Evolutionary conservation across 306 rosid species (phyloP).

Genomic region (Urtica urens): DNA sequence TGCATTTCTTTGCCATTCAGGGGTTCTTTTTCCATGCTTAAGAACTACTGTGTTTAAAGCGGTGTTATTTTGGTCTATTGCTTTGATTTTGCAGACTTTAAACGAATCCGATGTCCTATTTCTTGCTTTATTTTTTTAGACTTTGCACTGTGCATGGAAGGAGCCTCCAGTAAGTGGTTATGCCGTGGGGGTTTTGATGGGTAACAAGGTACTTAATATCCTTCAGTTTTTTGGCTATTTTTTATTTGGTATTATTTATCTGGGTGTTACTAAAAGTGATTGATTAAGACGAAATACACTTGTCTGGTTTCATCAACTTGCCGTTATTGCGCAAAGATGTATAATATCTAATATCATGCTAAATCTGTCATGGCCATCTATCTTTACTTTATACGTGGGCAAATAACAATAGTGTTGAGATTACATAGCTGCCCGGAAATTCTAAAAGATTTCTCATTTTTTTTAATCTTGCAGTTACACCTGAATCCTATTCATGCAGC

Average conservation of each 20-base stretch:
- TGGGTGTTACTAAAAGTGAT: neutral
- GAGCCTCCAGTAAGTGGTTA: slow-evolving; percentile 45
- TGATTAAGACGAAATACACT: no score
- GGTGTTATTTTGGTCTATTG: no score
- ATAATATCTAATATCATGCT: no score
- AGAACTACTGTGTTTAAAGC: no score
- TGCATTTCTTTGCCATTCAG: no score
- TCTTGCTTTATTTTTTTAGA: slow-evolving; percentile 31
- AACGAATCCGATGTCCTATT: slow-evolving; percentile 1
- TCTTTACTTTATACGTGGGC: neutral
- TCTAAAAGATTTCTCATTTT: slow-evolving; percentile 9
- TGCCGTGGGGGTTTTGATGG: slow-evolving; percentile 68
- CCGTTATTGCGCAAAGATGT: no score
- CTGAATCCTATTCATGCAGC: slow-evolving; percentile 68
- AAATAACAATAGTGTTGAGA: no score
- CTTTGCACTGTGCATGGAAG: slow-evolving; percentile 60
- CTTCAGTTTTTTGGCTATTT: slow-evolving; percentile 6
- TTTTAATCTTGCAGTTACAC: slow-evolving; percentile 66
- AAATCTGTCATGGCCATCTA: neutral
- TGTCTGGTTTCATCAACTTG: no score
- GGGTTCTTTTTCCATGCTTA: no score
- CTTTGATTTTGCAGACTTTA: no score
- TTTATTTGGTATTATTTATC: slow-evolving; percentile 5
- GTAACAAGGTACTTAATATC: slow-evolving; percentile 49
- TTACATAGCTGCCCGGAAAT: neutral